Evolutionary conservation across 768 basidiomycete species (phyloP).

Genomic region (Mycena maculata): DNA sequence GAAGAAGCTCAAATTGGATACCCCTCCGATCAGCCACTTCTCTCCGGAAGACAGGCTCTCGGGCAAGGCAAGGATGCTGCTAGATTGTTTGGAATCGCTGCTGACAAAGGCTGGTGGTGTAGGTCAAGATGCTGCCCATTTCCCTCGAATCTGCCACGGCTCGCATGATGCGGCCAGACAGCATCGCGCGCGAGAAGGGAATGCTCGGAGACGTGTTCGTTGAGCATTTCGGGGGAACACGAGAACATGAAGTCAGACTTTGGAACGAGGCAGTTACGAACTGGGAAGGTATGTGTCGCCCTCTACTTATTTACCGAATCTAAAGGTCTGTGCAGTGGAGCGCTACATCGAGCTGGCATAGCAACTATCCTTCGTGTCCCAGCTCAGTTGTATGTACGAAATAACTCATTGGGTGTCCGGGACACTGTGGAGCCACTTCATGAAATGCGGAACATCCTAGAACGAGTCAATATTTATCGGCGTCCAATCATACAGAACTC

Average conservation of each 20-base stretch:
- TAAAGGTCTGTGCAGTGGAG: conserved; percentile 65
- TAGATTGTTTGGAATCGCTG: not conserved
- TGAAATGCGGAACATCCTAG: conserved; percentile 80
- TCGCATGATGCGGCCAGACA: conserved; percentile 80
- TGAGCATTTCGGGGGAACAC: conserved; percentile 95
- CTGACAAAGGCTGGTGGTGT: conserved; percentile 39
- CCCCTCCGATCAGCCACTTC: conserved; percentile 75
- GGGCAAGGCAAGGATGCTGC: conserved; percentile 57
- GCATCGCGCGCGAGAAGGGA: conserved; percentile 80
- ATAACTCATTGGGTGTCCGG: conserved; percentile 28
- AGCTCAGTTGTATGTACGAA: not conserved
- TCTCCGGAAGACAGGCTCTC: conserved; percentile 66
- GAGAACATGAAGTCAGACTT: conserved; percentile 87
- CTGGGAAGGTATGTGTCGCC: conserved; percentile 82
- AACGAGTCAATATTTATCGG: conserved; percentile 5
- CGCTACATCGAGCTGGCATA: conserved; percentile 87
- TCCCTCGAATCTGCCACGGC: conserved; percentile 84
- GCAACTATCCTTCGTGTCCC: conserved; percentile 3
- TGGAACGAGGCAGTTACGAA: conserved; percentile 93
- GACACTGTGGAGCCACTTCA: conserved; percentile 68
- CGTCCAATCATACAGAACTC: not conserved
- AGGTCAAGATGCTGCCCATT: conserved; percentile 82
- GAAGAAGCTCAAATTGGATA: conserved; percentile 74
- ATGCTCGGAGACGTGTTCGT: conserved; percentile 91
- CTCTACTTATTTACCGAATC: conserved; percentile 16